A percentile compares a stretch with the other conserved stretches of the same genome.
Conservation (phyloP, 2,329 filamentous ascomycete species). For the Fusarium newnesense region DNA sequence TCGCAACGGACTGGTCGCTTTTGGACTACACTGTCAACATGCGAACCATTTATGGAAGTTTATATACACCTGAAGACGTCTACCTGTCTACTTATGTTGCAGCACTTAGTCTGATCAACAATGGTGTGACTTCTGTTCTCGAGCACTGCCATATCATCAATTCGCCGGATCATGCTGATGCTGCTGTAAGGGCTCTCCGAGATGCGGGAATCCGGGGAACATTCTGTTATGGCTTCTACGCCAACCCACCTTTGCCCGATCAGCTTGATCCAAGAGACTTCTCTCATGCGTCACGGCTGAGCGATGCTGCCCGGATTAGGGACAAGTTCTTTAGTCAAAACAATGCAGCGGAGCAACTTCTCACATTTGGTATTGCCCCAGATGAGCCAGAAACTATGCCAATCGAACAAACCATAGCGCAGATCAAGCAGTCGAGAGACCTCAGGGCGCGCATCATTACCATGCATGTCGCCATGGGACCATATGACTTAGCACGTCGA, state of each 20-base stretch:
- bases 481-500: neutral
- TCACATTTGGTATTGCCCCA: neutral
- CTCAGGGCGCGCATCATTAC: neutral
- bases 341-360: neutral
- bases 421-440: neutral
- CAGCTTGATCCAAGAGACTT: neutral
- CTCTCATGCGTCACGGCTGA: neutral
- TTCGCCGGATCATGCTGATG: neutral
- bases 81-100: neutral
- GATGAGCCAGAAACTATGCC: neutral
- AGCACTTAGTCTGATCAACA: neutral
- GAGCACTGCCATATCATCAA: neutral
- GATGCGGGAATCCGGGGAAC: neutral
- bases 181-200: neutral
- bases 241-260: neutral
- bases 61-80: neutral
- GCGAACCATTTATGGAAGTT: neutral
- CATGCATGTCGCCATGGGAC: neutral
- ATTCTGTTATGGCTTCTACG: neutral
- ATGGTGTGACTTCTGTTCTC: neutral
- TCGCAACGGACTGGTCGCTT: neutral
- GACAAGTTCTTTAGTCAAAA: neutral
- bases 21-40: neutral
- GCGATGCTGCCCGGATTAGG: neutral
- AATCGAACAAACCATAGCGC: rapidly evolving